A percentile compares a stretch with the other conserved stretches of the same genome.
phyloP scores from a whole-genome alignment of 306 rosid genomes.

The Notholithocarpus densiflorus region DNA sequence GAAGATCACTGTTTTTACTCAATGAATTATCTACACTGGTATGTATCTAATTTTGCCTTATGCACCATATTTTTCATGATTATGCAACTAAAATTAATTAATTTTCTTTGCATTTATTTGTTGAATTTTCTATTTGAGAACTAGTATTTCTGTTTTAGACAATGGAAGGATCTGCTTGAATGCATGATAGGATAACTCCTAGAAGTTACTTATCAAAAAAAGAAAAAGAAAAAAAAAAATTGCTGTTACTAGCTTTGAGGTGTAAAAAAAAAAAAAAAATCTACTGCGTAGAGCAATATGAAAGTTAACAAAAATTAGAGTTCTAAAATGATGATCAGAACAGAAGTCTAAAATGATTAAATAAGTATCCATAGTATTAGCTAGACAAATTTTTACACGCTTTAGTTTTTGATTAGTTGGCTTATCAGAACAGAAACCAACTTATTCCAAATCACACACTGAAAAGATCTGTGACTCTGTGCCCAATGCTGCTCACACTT shows the following conservation, averaged over 20 bases:
- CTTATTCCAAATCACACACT: neutral
- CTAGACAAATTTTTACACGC: neutral
- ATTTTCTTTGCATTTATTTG: neutral
- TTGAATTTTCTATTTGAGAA: neutral
- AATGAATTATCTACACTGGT: slow-evolving; percentile 98
- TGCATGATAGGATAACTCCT: neutral
- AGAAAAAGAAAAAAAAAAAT: neutral
- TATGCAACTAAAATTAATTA: neutral
- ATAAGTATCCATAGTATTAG: neutral
- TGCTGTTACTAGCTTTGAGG: neutral
- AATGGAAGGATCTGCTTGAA: neutral
- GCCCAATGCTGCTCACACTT: neutral
- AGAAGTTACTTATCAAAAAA: neutral
- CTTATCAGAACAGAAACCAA: neutral
- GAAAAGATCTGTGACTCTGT: neutral
- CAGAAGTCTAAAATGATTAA: neutral
- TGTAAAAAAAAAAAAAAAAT: neutral
- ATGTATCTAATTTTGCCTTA: slow-evolving; percentile 28
- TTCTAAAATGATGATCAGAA: neutral
- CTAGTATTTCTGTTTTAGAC: neutral
- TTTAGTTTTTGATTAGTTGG: neutral
- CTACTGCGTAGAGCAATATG: slow-evolving; percentile 2
- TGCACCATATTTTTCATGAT: neutral
- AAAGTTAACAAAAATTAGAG: neutral
- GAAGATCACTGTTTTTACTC: slow-evolving; percentile 99